These are phyloP conservation scores for Globisporangium orthogonon DNA, from an alignment of 352 stramenopile species.

Conservation along the genomic window DNA sequence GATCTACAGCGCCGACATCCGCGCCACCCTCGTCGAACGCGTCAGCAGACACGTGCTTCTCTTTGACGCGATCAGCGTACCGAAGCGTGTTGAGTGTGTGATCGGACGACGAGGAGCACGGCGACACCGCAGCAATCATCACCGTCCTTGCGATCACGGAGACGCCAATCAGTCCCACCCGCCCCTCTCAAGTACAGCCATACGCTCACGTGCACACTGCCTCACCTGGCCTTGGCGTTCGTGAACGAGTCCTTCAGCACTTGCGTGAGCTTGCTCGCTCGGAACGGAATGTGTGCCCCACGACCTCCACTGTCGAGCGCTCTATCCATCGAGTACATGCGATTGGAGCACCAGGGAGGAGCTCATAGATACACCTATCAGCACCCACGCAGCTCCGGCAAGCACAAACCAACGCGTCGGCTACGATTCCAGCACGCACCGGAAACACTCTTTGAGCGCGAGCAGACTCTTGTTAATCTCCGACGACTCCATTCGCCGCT, in stretches of 20 bases:
- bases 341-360: too few species aligned
- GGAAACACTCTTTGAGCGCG: conserved; percentile 96
- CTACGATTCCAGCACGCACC: conserved; percentile 24
- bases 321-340: conserved; percentile 15
- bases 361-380: background rate
- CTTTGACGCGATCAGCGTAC: conserved; percentile 97
- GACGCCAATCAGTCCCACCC: background rate
- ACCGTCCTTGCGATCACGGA: conserved; percentile 65
- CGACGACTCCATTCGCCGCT: conserved; percentile 93
- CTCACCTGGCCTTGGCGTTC: conserved; percentile 84
- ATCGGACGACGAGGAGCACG: conserved; percentile 90
- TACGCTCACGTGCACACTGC: too few species aligned
- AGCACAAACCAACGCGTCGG: background rate
- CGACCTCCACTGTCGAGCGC: conserved; percentile 89
- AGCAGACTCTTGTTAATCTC: conserved; percentile 98
- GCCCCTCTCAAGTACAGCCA: background rate
- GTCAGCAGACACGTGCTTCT: conserved; percentile 85
- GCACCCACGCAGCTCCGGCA: background rate
- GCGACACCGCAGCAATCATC: conserved; percentile 95
- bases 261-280: conserved; percentile 95
- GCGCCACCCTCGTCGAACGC: conserved; percentile 41
- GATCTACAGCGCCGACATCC: conserved; percentile 28
- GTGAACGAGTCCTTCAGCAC: conserved; percentile 98
- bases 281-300: conserved; percentile 92
- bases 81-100: conserved; percentile 97